These are phyloP conservation scores for Liquidambar formosana DNA, from an alignment of 164 flowering plant genomes.

Conservation along the genomic window DNA sequence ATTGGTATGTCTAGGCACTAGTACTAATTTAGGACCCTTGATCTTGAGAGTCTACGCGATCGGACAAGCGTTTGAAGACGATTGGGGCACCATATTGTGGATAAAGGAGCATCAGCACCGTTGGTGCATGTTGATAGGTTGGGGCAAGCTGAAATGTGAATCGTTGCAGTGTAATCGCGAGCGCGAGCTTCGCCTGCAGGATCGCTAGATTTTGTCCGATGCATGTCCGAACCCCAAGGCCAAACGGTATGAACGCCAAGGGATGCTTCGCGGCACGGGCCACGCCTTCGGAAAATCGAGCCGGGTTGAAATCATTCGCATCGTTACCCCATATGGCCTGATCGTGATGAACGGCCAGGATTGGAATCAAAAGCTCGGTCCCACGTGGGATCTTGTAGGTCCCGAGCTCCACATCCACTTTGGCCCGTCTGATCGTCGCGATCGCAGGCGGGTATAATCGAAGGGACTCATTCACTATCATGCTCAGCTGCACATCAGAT, in stretches of 20 bases:
- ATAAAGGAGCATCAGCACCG: slow-evolving; percentile 78
- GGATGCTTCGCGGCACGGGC: slow-evolving; percentile 84
- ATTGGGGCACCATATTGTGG: slow-evolving; percentile 94
- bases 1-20: not conserved
- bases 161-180: slow-evolving; percentile 64
- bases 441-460: slow-evolving; percentile 84
- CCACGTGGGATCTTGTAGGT: slow-evolving; percentile 69
- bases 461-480: slow-evolving; percentile 87
- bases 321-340: slow-evolving; percentile 80
- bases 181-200: slow-evolving; percentile 68
- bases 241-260: slow-evolving; percentile 89
- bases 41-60: slow-evolving; percentile 9
- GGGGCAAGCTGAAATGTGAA: slow-evolving; percentile 66
- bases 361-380: slow-evolving; percentile 82
- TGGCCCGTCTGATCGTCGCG: slow-evolving; percentile 84
- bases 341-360: slow-evolving; percentile 94
- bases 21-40: slow-evolving; percentile 15
- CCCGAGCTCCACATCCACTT: slow-evolving; percentile 71
- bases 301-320: slow-evolving; percentile 83
- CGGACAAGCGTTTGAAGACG: slow-evolving; percentile 39
- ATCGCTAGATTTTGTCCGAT: slow-evolving; percentile 89
- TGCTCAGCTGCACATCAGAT: slow-evolving; percentile 60
- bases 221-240: slow-evolving; percentile 82
- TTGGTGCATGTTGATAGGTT: slow-evolving; percentile 81
- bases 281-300: slow-evolving; percentile 69